Evolutionary conservation across 2,329 filamentous ascomycete species (phyloP).

Genomic region (Coleophoma eucalyptorum): DNA sequence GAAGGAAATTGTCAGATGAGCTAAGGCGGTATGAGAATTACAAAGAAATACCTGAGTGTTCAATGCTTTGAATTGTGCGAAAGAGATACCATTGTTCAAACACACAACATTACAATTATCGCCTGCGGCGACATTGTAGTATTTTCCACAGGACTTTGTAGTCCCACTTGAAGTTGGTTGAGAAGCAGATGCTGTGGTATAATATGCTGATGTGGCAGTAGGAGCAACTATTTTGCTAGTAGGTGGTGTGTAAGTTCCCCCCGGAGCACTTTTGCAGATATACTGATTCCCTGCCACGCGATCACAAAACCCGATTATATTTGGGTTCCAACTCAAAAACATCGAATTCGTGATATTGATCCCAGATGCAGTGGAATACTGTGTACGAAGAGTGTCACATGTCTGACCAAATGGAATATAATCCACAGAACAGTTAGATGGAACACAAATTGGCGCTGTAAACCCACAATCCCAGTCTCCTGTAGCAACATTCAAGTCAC

Average conservation of each 20-base stretch:
- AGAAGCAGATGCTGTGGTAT: slow-evolving; percentile 13
- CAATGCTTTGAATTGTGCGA: too few relatives aligned
- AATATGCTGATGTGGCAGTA: slow-evolving; percentile 8
- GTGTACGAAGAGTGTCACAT: not conserved
- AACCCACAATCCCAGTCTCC: slow-evolving; percentile 8
- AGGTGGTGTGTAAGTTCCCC: slow-evolving; percentile 1
- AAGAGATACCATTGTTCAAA: too few relatives aligned
- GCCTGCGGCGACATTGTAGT: slow-evolving; percentile 11
- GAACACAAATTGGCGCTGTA: slow-evolving; percentile 7
- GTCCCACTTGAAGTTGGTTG: slow-evolving; percentile 4
- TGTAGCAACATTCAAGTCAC: slow-evolving; percentile 9
- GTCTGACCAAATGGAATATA: slow-evolving; percentile 4
- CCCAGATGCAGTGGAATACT: not conserved
- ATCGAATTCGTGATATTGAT: too few relatives aligned
- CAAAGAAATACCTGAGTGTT: too few relatives aligned
- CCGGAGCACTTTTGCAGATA: slow-evolving; percentile 4
- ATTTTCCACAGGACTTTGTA: slow-evolving; percentile 10
- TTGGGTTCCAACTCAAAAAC: slow-evolving; percentile 13
- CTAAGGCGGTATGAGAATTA: too few relatives aligned
- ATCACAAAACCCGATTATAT: slow-evolving; percentile 14
- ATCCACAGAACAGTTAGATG: slow-evolving; percentile 11
- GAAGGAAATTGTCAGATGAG: not conserved
- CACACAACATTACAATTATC: slow-evolving; percentile 1
- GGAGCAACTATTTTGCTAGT: slow-evolving; percentile 6
- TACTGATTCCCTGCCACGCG: slow-evolving; percentile 8